phyloP scores from a whole-genome alignment of 192 early-diverging fungal genomes.

The Backusella parvicylindrica region DNA sequence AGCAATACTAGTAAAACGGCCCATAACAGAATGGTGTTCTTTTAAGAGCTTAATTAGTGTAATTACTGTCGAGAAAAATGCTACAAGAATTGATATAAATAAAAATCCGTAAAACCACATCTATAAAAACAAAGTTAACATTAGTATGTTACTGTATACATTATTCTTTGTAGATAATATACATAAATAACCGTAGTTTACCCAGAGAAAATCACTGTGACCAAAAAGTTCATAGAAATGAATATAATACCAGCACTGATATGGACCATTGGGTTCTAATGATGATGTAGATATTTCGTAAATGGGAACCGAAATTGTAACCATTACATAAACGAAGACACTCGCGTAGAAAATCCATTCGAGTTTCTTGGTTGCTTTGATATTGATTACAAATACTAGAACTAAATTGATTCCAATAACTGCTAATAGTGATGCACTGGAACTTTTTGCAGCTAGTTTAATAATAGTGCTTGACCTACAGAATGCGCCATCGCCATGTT shows the following conservation, averaged over 20 bases:
- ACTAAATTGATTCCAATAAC: not conserved
- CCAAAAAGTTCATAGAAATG: not conserved
- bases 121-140: not conserved
- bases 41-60: not conserved
- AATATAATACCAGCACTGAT: not conserved
- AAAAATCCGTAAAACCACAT: conserved; percentile 1
- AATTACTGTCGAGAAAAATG: not conserved
- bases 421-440: not conserved
- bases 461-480: not conserved
- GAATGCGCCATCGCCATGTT: not conserved
- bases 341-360: not conserved
- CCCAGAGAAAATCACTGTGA: not conserved
- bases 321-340: not conserved
- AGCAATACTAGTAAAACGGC: not conserved
- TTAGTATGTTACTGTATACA: not conserved
- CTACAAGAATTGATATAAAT: not conserved
- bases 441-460: not conserved
- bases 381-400: not conserved
- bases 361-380: not conserved
- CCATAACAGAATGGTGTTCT: not conserved
- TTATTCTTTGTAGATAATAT: not conserved
- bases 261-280: not conserved
- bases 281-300: not conserved
- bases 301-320: not conserved
- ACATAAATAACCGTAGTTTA: not conserved